These are phyloP conservation scores for Candida lessepsii DNA, from an alignment of 805 yeast species.

Conservation along the genomic window DNA sequence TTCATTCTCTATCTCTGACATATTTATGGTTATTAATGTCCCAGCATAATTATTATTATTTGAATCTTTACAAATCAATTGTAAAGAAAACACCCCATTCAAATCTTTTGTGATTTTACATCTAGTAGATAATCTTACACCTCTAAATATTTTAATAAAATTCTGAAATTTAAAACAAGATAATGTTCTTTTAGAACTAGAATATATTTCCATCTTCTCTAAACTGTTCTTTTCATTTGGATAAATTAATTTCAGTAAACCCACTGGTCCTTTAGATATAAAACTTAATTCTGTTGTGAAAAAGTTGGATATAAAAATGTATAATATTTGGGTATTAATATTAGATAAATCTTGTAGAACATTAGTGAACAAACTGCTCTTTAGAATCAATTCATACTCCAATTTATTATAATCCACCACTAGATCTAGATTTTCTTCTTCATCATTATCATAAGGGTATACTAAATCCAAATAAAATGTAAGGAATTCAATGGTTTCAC, in stretches of 20 bases:
- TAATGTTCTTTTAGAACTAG: conserved; percentile 19
- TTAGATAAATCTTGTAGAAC: conserved; percentile 36
- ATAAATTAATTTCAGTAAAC: conserved; percentile 61
- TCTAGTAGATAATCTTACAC: conserved; percentile 38
- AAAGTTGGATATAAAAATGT: conserved; percentile 28
- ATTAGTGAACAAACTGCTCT: conserved; percentile 37
- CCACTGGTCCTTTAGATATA: conserved; percentile 72
- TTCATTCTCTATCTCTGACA: conserved; percentile 29
- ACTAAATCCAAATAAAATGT: conserved; percentile 34
- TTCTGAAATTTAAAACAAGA: conserved; percentile 33
- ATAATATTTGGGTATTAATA: conserved; percentile 36
- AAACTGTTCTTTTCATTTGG: conserved; percentile 63
- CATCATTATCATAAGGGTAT: conserved; percentile 24
- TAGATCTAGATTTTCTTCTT: conserved; percentile 17
- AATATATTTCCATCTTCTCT: conserved; percentile 53
- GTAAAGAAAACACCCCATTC: conserved; percentile 36
- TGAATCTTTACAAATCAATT: conserved; percentile 36
- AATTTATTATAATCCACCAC: conserved; percentile 29
- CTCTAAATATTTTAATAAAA: conserved; percentile 32
- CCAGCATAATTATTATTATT: conserved; percentile 31
- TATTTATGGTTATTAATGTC: conserved; percentile 38
- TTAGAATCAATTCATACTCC: conserved; percentile 36
- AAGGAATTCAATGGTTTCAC: conserved; percentile 41
- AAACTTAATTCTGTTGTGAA: conserved; percentile 46
- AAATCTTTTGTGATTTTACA: conserved; percentile 39